Evolutionary conservation across 1,284 basidiomycete genomes (phyloP), one percentile per base, ranked within the genome.

Genomic region (Anthracocystis setariae): DNA sequence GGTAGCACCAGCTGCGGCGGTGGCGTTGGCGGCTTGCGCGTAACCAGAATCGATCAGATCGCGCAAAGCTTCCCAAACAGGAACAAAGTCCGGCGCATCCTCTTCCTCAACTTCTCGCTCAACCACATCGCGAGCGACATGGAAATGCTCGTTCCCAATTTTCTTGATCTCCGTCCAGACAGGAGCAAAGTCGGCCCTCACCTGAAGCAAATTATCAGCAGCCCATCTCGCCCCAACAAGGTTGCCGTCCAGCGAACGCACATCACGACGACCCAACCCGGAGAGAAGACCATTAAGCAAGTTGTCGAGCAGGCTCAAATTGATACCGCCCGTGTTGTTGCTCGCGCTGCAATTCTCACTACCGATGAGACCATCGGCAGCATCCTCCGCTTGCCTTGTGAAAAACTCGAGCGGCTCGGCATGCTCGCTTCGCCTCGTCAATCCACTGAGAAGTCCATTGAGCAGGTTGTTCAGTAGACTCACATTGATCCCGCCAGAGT

Each of bases 81-180:
- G 71, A 8, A 67, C 53, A 23, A 76, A 73, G 54, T 64, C 46
- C 33, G 64, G 65, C 1, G 53, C 47, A 32, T 73, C 60, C 32
- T 42, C n/a, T 39, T 47, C 40, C 27, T 23, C n/a, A 15, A 47
- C 43, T 33, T 43, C 39, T 24, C 70, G 64, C 65, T 73, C 63
- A 17, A 49, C 25, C 37, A 21, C 39, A 21, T 61, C 50, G 43
- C 51, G 50, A n/a, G 49, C 46, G 27, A 53, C 17, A 51, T 63
- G 58, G 47, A 67, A 73, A 46, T 72, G 63, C 23, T 63, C 53
- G 63, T 74, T 62, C 27, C 73, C 73, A 27, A 76, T 46, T 44
- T 64, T 58, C 60, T 74, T 74, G 39, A 76, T 55, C 64, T 74
- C 66, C 24, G 13, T 18, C 73, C 73, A 76, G 39, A 76, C 71